Base-by-base conservation (phyloP, 192 early-diverging fungal genomes). In the Umbelopsis sp. region DNA sequence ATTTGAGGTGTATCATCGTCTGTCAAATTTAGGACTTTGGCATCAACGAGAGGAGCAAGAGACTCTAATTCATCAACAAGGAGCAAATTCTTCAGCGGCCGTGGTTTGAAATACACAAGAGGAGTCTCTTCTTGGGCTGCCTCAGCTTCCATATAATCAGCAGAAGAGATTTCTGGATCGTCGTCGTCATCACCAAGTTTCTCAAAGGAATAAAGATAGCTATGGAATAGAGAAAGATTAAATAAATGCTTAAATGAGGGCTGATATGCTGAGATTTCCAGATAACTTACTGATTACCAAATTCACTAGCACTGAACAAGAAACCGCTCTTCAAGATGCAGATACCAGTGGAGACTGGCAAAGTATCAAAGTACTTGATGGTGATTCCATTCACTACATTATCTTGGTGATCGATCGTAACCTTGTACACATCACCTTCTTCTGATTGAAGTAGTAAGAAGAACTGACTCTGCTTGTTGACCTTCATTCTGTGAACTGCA, bases 1-100 rank as follows among this genome's bases (percentile, higher is more conserved):
- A 99, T 89, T 82, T 98, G 97, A 34, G 98, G 97, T 3, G 94
- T 90, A 31, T 95, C 94, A 65, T 98, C 98, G 17, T 92, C 89
- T 0, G 92, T 87, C 29, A 98, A 81, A 73, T 98, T 97, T n/a
- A 92, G 71, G 14, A 97, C 91, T 74, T 91, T 92, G 36, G 92
- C 85, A 65, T 93, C 91, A 49, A 95, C 86, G 43, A 99, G 74
- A 5, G 97, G 96, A 36, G 89, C 77, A 45, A 94, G 70, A 24
- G 91, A 91, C 36, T 96, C 92, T 53, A 97, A 75, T 77, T 97
- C 96, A 81, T 98, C 97, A 4, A 98, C 95, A n/a, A 91, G 85
- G 12, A 89, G 79, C 71, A 99, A 78, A 71, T 97, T 98, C 52
- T 88, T 83, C 31, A 99, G 76, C 38, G 87, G 88, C 24, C 92